Evolutionary conservation across 1,284 basidiomycete species (phyloP).

Genomic region (Schizophyllum amplum): DNA sequence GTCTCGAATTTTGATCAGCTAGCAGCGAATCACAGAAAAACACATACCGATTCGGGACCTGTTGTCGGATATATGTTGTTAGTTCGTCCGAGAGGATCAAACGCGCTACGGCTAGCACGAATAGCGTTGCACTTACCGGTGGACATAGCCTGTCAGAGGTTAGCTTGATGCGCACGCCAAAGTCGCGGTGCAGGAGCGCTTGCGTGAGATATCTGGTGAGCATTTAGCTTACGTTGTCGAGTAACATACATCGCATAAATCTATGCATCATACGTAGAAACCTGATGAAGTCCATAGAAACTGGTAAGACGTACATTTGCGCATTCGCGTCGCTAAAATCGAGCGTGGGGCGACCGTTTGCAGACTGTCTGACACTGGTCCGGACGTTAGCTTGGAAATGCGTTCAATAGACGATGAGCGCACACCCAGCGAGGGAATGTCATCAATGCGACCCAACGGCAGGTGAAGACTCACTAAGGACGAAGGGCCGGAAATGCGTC

Average conservation of each 20-base stretch:
- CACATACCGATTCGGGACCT: too few species aligned
- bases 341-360: slow-evolving; percentile 37
- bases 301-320: slow-evolving; percentile 65
- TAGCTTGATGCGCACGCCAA: slow-evolving; percentile 52
- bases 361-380: slow-evolving; percentile 24
- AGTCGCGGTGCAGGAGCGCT: slow-evolving; percentile 71
- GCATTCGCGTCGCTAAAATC: slow-evolving; percentile 67
- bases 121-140: slow-evolving; percentile 66
- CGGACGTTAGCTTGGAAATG: background rate
- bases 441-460: too few species aligned
- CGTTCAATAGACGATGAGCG: background rate
- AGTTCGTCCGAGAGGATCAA: slow-evolving; percentile 25
- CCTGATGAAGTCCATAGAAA: too few species aligned
- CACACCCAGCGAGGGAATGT: too few species aligned
- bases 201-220: slow-evolving; percentile 64
- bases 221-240: slow-evolving; percentile 2
- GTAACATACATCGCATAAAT: too few species aligned
- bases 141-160: slow-evolving; percentile 77
- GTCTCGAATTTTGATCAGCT: too few species aligned
- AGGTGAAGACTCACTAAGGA: slow-evolving; percentile 42
- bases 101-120: too few species aligned
- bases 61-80: too few species aligned
- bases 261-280: too few species aligned
- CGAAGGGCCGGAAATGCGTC: slow-evolving; percentile 48
- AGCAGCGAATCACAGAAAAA: too few species aligned